These are phyloP conservation scores for Lasiosphaeriaceae sp. DNA, from an alignment of 495 filamentous ascomycete species.

Conservation along the genomic window DNA sequence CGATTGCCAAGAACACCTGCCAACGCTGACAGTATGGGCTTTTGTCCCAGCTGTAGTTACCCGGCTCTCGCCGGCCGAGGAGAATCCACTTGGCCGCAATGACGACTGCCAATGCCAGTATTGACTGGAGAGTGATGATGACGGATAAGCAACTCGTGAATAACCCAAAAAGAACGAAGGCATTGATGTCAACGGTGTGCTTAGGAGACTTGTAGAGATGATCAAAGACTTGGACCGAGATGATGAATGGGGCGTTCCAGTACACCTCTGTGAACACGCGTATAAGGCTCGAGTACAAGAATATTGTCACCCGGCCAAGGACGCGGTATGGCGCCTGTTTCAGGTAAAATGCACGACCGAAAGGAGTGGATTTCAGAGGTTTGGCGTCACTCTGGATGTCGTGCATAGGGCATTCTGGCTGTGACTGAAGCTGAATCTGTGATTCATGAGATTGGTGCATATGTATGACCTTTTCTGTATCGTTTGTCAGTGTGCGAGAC, in stretches of 20 bases:
- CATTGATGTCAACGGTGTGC: conserved; percentile 22
- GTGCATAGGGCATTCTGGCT: not conserved
- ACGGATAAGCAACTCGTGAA: conserved; percentile 25
- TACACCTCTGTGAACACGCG: conserved; percentile 32
- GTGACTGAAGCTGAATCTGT: no score
- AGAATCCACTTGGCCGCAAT: conserved; percentile 39
- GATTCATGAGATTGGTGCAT: no score
- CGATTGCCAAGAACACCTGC: conserved; percentile 43
- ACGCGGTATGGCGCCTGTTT: conserved; percentile 38
- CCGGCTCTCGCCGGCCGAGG: conserved; percentile 38
- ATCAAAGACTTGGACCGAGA: conserved; percentile 23
- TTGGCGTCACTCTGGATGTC: not conserved
- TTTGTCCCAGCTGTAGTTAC: conserved; percentile 46
- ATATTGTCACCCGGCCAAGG: conserved; percentile 33
- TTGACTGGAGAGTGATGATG: conserved; percentile 27
- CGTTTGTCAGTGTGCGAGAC: no score
- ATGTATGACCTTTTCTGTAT: no score
- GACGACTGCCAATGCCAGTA: conserved; percentile 32
- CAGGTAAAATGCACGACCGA: conserved; percentile 45
- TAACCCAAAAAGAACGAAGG: conserved; percentile 24
- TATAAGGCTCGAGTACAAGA: conserved; percentile 36
- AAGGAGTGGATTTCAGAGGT: conserved; percentile 21
- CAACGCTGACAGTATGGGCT: conserved; percentile 21
- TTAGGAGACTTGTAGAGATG: conserved; percentile 6
- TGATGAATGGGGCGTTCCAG: conserved; percentile 29